phyloP scores from a whole-genome alignment of 1,284 basidiomycete species.

The Volvariella volvacea region DNA sequence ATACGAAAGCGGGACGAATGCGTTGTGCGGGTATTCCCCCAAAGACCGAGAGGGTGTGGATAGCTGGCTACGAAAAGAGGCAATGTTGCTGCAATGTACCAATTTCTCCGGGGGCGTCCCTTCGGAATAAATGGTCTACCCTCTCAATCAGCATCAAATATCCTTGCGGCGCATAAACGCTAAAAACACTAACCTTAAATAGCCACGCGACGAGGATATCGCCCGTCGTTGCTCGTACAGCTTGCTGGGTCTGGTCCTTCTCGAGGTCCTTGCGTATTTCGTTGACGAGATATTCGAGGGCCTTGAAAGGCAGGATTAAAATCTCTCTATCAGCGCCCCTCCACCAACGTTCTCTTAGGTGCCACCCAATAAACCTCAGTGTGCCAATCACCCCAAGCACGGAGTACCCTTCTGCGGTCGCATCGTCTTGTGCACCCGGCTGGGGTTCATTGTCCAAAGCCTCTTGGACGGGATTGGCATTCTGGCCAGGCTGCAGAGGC shows the following conservation, averaged over 20 bases:
- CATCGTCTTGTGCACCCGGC: conserved; percentile 7
- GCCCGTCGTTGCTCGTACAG: conserved; percentile 21
- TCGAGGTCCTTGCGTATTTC: conserved; percentile 17
- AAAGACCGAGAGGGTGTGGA: conserved; percentile 13
- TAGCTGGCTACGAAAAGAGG: conserved; percentile 24
- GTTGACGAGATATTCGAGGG: conserved; percentile 18
- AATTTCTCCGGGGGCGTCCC: conserved; percentile 20
- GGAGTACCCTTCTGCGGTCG: conserved; percentile 11
- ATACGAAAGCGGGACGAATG: conserved; percentile 30
- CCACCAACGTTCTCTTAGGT: conserved; percentile 18
- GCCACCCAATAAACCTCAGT: conserved; percentile 15
- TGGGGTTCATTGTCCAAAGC: conserved; percentile 14
- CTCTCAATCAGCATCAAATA: not conserved
- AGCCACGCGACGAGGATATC: conserved; percentile 32
- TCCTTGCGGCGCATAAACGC: conserved; percentile 20
- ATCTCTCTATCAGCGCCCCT: conserved; percentile 15
- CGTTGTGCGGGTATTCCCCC: conserved; percentile 28
- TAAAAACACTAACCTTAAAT: conserved; percentile 22
- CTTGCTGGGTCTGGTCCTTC: conserved; percentile 8
- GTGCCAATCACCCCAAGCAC: conserved; percentile 13
- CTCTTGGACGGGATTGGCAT: conserved; percentile 19
- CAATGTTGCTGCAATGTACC: conserved; percentile 27
- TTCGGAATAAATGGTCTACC: conserved; percentile 8
- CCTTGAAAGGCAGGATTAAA: conserved; percentile 20
- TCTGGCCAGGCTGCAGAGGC: conserved; percentile 20